Evolutionary conservation across 371 early-diverging fungal genomes (phyloP).

Genomic region (Coemansia sp.): DNA sequence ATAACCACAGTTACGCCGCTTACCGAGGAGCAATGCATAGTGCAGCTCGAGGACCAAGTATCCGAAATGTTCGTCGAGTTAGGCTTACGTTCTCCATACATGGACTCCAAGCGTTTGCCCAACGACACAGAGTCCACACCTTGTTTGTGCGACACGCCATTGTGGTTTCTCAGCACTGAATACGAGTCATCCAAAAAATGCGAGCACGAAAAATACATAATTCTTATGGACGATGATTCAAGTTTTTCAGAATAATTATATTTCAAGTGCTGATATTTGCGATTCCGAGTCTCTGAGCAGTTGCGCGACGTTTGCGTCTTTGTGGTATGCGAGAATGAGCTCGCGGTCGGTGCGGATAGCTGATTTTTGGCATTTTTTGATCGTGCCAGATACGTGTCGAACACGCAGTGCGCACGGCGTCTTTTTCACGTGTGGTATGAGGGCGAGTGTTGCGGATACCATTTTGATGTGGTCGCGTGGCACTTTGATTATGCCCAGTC

Average conservation of each 20-base stretch:
- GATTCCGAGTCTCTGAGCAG: slow-evolving; percentile 35
- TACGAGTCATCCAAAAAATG: neutral
- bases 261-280: slow-evolving; percentile 18
- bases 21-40: neutral
- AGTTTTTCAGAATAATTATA: slow-evolving; percentile 30
- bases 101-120: neutral
- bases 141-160: neutral
- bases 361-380: slow-evolving; percentile 59
- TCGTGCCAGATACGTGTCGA: slow-evolving; percentile 62
- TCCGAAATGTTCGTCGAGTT: slow-evolving; percentile 41
- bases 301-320: slow-evolving; percentile 14
- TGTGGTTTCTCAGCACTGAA: neutral
- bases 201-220: slow-evolving; percentile 12
- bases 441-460: slow-evolving; percentile 61
- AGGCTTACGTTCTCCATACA: slow-evolving; percentile 28
- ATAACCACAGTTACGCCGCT: neutral
- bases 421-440: slow-evolving; percentile 54
- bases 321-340: slow-evolving; percentile 50
- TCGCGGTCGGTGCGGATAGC: slow-evolving; percentile 58
- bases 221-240: slow-evolving; percentile 42
- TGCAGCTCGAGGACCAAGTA: slow-evolving; percentile 34
- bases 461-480: slow-evolving; percentile 60
- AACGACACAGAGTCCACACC: neutral
- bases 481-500: slow-evolving; percentile 62
- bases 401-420: slow-evolving; percentile 56